Base-by-base conservation (phyloP, 2,329 filamentous ascomycete species). In the Xenoacremonium recifei region DNA sequence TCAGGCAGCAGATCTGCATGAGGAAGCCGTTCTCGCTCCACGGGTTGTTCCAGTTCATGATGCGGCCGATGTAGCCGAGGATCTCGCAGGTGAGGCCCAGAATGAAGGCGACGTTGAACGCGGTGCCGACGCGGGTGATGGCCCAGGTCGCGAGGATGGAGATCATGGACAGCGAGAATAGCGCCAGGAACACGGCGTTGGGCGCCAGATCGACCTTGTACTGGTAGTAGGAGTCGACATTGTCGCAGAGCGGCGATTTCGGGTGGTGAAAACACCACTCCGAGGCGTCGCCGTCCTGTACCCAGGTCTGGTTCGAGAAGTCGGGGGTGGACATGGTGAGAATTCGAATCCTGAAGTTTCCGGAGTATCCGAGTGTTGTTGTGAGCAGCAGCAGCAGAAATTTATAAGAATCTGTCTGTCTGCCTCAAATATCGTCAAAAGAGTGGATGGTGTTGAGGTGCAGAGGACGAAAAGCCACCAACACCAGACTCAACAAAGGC, bases 1-100 rank as follows among this genome's bases (percentile, higher is more conserved):
- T 85, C 42, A 87, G 68, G 49, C 75, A 79, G 55, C 77, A 72
- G 27, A 82, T 75, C 58, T 84, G 79, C 27, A 81, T 75, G 41
- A 76, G 54, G 59, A 78, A 78, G 16, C 66, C 63, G 30, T 63
- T 58, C 47, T 70, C 58, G n/a, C 53, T 50, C 67, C 71, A 84
- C 4, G 71, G 72, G 53, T 85, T 74, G 27, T 71, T 37, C 55
- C 72, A 73, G 55, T 79, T 73, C 53, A 75, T 64, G 21, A 85
- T 63, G 9, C 83, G 71, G 3, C 76, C 82, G 0, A 61, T 63
- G 49, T 86, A 85, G 10, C 82, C 82, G 18, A 82, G 49, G 12
- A 82, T 61, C 59, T 85, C 82, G 21, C 71, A 67, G 30, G 73
- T 36, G 15, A 77, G 66, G 6, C 82, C 82, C 1, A 74, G 61